These are phyloP conservation scores for Hawksworthiomyces lignivorus DNA, from an alignment of 2,329 filamentous ascomycete genomes.

Conservation along the genomic window DNA sequence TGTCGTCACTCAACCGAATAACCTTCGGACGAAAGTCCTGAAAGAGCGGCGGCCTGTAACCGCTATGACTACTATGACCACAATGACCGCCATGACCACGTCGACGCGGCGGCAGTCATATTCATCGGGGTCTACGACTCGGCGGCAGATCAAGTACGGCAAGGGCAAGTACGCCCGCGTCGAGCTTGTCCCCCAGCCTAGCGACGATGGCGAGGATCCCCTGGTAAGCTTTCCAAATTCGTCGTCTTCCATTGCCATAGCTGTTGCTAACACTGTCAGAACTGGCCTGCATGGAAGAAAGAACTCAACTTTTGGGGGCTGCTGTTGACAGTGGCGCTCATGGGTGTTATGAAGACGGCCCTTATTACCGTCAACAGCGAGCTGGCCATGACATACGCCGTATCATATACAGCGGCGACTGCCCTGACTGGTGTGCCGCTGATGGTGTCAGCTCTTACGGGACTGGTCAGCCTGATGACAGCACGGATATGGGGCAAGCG, in stretches of 20 bases:
- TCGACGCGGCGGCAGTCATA: conserved; percentile 30
- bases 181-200: conserved; percentile 48
- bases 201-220: conserved; percentile 45
- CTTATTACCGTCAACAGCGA: conserved; percentile 40
- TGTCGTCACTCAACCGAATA: background rate
- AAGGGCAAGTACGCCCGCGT: conserved; percentile 29
- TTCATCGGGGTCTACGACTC: conserved; percentile 23
- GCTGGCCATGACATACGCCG: conserved; percentile 33
- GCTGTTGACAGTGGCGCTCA: conserved; percentile 37
- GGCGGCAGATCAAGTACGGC: conserved; percentile 38
- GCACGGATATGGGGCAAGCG: conserved; percentile 45
- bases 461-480: conserved; percentile 32
- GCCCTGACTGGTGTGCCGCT: conserved; percentile 47
- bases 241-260: conserved; percentile 1
- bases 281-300: conserved; percentile 49
- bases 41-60: no score
- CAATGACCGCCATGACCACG: conserved; percentile 15
- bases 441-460: conserved; percentile 40
- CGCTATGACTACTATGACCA: background rate
- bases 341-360: conserved; percentile 46
- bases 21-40: no score
- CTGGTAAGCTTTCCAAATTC: conserved; percentile 30
- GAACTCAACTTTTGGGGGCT: conserved; percentile 41
- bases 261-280: conserved; percentile 30
- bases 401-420: conserved; percentile 39